These are phyloP conservation scores for Leishmania major DNA, from an alignment of 208 protist genomes.

Conservation along the genomic window DNA sequence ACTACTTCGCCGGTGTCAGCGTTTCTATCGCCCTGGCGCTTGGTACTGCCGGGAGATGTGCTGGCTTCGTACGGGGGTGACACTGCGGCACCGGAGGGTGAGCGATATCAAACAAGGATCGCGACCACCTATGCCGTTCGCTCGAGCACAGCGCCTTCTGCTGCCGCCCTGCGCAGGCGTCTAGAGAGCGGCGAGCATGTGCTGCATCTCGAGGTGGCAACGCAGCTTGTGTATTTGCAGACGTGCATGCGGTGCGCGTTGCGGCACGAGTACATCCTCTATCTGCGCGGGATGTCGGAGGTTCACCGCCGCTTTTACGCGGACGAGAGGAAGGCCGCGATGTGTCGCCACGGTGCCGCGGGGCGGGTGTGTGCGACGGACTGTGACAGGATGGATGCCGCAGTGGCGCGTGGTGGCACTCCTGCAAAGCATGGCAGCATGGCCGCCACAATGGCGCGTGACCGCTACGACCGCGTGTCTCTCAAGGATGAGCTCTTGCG, in stretches of 20 bases:
- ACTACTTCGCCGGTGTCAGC: not conserved
- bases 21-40: not conserved
- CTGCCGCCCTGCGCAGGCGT: not conserved
- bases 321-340: not conserved
- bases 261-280: slow-evolving; percentile 22
- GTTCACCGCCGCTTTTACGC: slow-evolving; percentile 12
- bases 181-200: slow-evolving; percentile 7
- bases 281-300: slow-evolving; percentile 17
- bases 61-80: slow-evolving; percentile 8
- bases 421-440: not conserved
- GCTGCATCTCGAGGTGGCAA: slow-evolving; percentile 20
- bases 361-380: not conserved
- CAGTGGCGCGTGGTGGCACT: not conserved
- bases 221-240: slow-evolving; percentile 11
- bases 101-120: not conserved
- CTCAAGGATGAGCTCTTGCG: slow-evolving; percentile 10
- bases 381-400: not conserved
- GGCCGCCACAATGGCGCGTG: not conserved
- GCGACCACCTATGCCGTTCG: not conserved
- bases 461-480: not conserved
- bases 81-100: not conserved
- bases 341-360: not conserved
- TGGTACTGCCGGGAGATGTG: slow-evolving; percentile 4
- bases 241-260: slow-evolving; percentile 20
- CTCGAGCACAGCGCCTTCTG: not conserved